Evolutionary conservation across 1,284 basidiomycete genomes (phyloP).

Genomic region (Trametes pubescens): DNA sequence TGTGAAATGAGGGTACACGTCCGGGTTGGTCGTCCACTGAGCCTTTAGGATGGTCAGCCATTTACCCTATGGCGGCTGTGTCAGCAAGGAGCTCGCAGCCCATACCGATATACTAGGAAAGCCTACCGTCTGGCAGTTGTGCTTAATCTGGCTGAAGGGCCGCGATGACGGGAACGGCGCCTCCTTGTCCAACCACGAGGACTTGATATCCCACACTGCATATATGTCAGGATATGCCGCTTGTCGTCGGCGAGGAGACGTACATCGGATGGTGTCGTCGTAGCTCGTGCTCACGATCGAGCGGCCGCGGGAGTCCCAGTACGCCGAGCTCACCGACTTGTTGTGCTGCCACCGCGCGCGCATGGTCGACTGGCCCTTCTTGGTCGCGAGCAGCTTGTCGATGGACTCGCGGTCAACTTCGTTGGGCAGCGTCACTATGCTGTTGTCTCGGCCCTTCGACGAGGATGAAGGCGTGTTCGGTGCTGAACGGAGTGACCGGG

Average conservation of each 20-base stretch:
- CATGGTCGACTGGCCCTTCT: constrained; percentile 58
- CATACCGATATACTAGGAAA: neutral
- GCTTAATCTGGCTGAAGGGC: constrained; percentile 67
- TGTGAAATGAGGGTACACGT: constrained; percentile 82
- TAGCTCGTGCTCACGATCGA: constrained; percentile 83
- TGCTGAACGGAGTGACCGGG: constrained; percentile 33
- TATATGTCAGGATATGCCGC: neutral
- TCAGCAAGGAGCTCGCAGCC: neutral
- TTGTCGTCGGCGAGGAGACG: constrained; percentile 36
- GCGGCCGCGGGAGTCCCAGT: constrained; percentile 81
- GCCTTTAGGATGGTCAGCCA: constrained; percentile 82
- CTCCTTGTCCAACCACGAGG: constrained; percentile 53
- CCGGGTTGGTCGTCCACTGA: constrained; percentile 78
- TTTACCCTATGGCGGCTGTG: constrained; percentile 59
- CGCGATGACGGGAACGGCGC: constrained; percentile 63
- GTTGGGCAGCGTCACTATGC: constrained; percentile 31
- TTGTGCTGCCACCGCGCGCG: constrained; percentile 72
- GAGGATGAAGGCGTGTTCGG: constrained; percentile 23
- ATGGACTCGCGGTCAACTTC: constrained; percentile 62
- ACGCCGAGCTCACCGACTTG: constrained; percentile 81
- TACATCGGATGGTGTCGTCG: constrained; percentile 76
- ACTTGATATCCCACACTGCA: constrained; percentile 76
- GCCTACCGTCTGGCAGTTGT: constrained; percentile 81
- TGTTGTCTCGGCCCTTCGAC: constrained; percentile 5
- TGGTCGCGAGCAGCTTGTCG: constrained; percentile 55